A percentile compares a stretch with the other conserved stretches of the same genome.
These are phyloP conservation scores for Verticillium albo-atrum DNA, from an alignment of 2,329 filamentous ascomycete species.

Conservation along the genomic window DNA sequence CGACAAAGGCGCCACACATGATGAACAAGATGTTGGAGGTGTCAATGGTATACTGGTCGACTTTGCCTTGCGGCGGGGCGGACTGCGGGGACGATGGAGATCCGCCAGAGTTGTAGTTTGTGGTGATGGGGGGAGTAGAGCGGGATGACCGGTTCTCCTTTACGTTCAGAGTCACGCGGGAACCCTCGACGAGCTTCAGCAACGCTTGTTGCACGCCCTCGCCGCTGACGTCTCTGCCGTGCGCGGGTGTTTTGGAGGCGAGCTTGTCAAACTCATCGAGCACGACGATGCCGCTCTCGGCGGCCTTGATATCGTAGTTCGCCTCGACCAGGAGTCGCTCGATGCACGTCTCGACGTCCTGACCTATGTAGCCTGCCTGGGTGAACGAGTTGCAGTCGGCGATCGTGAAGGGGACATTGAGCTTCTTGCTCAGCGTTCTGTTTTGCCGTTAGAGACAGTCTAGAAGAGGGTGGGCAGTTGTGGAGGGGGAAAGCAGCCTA, in stretches of 20 bases:
- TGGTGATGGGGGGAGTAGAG: constrained; percentile 46
- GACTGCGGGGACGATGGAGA: constrained; percentile 42
- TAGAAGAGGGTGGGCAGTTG: neutral
- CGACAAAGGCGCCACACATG: constrained; percentile 92
- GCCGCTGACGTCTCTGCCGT: constrained; percentile 90
- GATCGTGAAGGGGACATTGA: constrained; percentile 95
- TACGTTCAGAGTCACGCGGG: constrained; percentile 85
- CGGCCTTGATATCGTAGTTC: constrained; percentile 79
- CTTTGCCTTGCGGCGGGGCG: constrained; percentile 43
- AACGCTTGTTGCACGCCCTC: constrained; percentile 96
- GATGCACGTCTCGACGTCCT: constrained; percentile 95
- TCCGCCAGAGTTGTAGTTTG: constrained; percentile 41
- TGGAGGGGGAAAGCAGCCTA: constrained; percentile 19
- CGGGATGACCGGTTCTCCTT: constrained; percentile 67
- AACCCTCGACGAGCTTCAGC: constrained; percentile 93
- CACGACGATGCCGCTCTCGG: constrained; percentile 90
- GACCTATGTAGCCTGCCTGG: constrained; percentile 94
- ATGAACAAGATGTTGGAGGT: constrained; percentile 98
- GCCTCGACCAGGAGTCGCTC: constrained; percentile 85
- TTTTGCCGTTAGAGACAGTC: constrained; percentile 13
- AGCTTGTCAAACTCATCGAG: constrained; percentile 98
- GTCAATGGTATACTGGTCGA: constrained; percentile 69
- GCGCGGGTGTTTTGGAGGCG: constrained; percentile 78
- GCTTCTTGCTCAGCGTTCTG: constrained; percentile 82
- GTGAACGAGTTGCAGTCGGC: constrained; percentile 95